Conservation (phyloP, 2,329 filamentous ascomycete species). For the Botrytis elliptica region DNA sequence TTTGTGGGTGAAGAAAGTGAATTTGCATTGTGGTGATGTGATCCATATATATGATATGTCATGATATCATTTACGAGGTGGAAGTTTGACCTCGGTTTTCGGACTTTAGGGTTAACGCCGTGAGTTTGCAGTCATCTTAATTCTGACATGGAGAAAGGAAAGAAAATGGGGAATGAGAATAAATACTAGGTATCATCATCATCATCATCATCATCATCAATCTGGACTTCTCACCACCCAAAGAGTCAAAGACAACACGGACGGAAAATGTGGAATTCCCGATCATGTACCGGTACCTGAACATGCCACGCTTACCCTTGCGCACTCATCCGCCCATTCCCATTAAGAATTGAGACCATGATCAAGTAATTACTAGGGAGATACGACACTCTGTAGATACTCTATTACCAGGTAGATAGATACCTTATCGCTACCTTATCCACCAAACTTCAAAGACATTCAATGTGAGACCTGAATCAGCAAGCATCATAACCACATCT, state of each 20-base stretch:
- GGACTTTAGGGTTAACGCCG: background rate
- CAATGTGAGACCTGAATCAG: background rate
- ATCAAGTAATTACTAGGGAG: background rate
- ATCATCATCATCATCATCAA: background rate
- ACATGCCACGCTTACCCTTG: conserved; percentile 3
- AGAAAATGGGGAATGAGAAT: background rate
- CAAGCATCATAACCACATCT: background rate
- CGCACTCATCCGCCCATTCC: too few relatives aligned
- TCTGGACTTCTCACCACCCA: background rate
- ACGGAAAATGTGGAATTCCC: background rate
- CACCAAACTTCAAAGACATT: background rate
- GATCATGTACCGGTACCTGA: background rate
- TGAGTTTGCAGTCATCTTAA: background rate
- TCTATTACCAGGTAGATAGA: background rate
- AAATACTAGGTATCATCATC: too few relatives aligned
- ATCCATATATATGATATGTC: too few relatives aligned
- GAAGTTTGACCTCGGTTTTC: background rate
- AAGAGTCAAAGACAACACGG: too few relatives aligned
- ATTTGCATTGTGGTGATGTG: background rate
- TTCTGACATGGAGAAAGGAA: too few relatives aligned
- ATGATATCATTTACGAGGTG: background rate
- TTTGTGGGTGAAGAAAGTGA: background rate
- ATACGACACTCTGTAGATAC: background rate
- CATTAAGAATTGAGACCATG: background rate
- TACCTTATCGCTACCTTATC: background rate